Evolutionary conservation across 2,329 filamentous ascomycete genomes (phyloP).

Genomic region (Domatiomyces globalis): DNA sequence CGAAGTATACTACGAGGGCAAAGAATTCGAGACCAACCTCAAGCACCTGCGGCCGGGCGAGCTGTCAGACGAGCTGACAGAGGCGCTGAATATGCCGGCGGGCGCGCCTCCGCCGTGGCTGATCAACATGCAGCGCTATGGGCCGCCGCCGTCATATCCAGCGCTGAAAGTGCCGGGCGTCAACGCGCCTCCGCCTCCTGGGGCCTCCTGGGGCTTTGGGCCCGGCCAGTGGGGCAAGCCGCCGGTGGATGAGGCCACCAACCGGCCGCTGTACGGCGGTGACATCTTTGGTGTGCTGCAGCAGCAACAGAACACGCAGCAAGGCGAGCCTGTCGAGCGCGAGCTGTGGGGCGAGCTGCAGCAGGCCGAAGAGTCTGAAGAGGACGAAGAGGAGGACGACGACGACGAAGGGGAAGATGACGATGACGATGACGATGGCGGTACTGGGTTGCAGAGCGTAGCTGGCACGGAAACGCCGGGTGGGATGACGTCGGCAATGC

Average conservation of each 20-base stretch:
- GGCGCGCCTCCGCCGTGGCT: slow-evolving; percentile 92
- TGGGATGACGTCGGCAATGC: slow-evolving; percentile 65
- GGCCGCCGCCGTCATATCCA: slow-evolving; percentile 86
- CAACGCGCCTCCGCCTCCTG: slow-evolving; percentile 80
- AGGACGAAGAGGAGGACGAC: slow-evolving; percentile 57
- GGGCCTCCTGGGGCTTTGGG: slow-evolving; percentile 86
- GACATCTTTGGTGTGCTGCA: slow-evolving; percentile 78
- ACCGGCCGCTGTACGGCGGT: slow-evolving; percentile 79
- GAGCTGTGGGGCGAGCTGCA: slow-evolving; percentile 87
- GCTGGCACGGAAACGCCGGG: slow-evolving; percentile 67
- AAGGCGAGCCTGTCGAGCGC: slow-evolving; percentile 71
- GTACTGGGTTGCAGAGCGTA: slow-evolving; percentile 56
- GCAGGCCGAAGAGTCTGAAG: slow-evolving; percentile 43
- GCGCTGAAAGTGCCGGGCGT: slow-evolving; percentile 89
- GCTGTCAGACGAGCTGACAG: slow-evolving; percentile 73
- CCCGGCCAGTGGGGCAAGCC: slow-evolving; percentile 94
- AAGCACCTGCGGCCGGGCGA: slow-evolving; percentile 83
- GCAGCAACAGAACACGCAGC: slow-evolving; percentile 45
- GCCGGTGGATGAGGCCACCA: slow-evolving; percentile 73
- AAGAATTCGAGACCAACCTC: slow-evolving; percentile 92
- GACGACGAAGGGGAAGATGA: slow-evolving; percentile 52
- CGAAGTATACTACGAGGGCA: slow-evolving; percentile 99
- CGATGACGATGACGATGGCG: slow-evolving; percentile 46
- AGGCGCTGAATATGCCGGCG: slow-evolving; percentile 84
- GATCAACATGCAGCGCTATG: slow-evolving; percentile 89